phyloP scores from a whole-genome alignment of 768 basidiomycete species.

The Leccinum longicurvipes region DNA sequence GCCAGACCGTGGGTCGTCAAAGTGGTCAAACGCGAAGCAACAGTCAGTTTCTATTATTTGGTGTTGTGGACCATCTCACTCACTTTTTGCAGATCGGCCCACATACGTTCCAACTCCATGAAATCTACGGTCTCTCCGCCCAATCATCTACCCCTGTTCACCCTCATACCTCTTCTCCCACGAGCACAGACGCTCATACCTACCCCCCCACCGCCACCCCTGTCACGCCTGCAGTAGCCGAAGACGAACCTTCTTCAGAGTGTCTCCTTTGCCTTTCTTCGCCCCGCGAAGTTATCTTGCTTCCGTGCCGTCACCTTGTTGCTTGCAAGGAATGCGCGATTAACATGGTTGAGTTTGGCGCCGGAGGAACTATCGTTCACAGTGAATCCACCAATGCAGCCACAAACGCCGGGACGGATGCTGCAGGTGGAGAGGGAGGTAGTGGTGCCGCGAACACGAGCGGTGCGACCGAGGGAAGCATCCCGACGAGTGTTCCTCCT shows the following conservation, averaged over 20 bases:
- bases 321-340: slow-evolving; percentile 94
- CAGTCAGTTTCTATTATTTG: slow-evolving; percentile 39
- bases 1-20: slow-evolving; percentile 85
- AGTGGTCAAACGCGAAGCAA: slow-evolving; percentile 90
- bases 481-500: slow-evolving; percentile 27
- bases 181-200: slow-evolving; percentile 38
- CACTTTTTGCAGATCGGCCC: slow-evolving; percentile 68
- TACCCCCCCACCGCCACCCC: slow-evolving; percentile 40
- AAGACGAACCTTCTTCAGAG: slow-evolving; percentile 78
- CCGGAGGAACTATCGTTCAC: slow-evolving; percentile 82
- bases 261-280: slow-evolving; percentile 89
- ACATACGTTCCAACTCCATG: slow-evolving; percentile 92
- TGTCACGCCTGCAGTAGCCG: slow-evolving; percentile 31
- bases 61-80: not conserved
- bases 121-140: slow-evolving; percentile 88
- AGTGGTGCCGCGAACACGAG: slow-evolving; percentile 15
- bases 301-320: slow-evolving; percentile 91
- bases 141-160: slow-evolving; percentile 37
- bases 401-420: slow-evolving; percentile 22
- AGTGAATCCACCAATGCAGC: slow-evolving; percentile 37
- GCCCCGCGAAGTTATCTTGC: slow-evolving; percentile 86
- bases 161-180: slow-evolving; percentile 38
- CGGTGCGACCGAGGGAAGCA: slow-evolving; percentile 25
- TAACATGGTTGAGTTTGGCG: slow-evolving; percentile 97
- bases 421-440: slow-evolving; percentile 23